Evolutionary conservation across 306 rosid species (phyloP).

Genomic region (Luffa acutangula): DNA sequence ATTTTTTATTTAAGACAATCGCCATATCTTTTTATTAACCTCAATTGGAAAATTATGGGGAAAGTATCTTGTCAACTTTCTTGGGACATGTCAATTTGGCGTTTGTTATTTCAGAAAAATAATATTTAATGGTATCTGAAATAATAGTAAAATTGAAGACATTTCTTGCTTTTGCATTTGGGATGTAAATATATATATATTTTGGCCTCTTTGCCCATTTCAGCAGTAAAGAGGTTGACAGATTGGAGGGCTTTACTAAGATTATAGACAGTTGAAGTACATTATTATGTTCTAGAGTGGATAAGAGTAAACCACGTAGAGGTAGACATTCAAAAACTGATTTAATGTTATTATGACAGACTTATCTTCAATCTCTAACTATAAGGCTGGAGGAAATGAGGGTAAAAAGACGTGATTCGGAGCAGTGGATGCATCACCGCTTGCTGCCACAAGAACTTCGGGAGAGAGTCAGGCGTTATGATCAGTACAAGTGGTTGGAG

Average conservation of each 20-base stretch:
- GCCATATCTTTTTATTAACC: background rate
- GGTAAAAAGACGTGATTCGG: constrained; percentile 95
- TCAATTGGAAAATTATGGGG: background rate
- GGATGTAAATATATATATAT: background rate
- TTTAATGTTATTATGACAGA: constrained; percentile 43
- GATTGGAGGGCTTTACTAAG: background rate
- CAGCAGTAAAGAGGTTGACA: background rate
- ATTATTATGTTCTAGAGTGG: constrained; percentile 2
- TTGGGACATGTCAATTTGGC: background rate
- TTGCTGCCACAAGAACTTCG: constrained; percentile 81
- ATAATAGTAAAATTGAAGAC: background rate
- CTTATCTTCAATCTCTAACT: constrained; percentile 96
- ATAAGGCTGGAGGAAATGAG: constrained; percentile 99
- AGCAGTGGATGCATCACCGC: constrained; percentile 99
- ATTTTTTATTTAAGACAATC: background rate
- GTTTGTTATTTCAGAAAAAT: background rate
- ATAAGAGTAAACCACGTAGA: background rate
- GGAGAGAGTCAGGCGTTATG: constrained; percentile 93
- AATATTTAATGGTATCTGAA: background rate
- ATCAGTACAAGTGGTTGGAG: constrained; percentile 98
- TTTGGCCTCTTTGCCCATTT: background rate
- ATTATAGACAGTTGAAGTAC: background rate
- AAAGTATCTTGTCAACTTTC: background rate
- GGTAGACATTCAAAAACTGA: background rate
- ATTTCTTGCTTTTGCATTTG: background rate